These are phyloP conservation scores for slime mould (Dictyostelium discoideum) DNA, from an alignment of 78 protist species.

Conservation along the genomic window DNA sequence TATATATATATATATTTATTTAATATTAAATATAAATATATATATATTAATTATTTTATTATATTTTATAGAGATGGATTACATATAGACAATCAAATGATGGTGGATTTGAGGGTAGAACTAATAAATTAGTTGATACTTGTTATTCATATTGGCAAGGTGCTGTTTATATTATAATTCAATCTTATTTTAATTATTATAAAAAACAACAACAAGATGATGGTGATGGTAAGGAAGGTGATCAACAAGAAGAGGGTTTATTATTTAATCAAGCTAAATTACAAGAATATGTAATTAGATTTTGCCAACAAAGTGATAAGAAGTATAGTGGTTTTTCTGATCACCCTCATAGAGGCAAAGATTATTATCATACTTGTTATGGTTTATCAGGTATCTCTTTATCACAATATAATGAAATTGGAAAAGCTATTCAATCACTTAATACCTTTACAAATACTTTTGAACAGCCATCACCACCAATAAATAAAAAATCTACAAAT, in stretches of 20 bases:
- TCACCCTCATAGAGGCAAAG: constrained; percentile 92
- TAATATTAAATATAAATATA: not conserved
- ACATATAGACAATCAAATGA: constrained; percentile 90
- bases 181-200: not conserved
- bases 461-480: constrained; percentile 24
- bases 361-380: constrained; percentile 97
- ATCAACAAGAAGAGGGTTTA: not conserved
- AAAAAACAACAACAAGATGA: not conserved
- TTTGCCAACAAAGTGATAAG: constrained; percentile 84
- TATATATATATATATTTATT: too few relatives aligned
- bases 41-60: not conserved
- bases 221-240: not conserved
- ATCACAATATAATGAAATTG: constrained; percentile 83
- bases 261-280: constrained; percentile 81
- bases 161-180: constrained; percentile 57
- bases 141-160: constrained; percentile 99
- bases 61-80: constrained; percentile 86
- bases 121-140: constrained; percentile 98
- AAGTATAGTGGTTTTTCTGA: constrained; percentile 92
- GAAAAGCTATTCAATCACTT: not conserved
- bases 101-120: constrained; percentile 99
- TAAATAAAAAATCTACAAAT: not conserved
- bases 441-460: constrained; percentile 17
- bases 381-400: constrained; percentile 85
- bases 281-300: constrained; percentile 86